These are phyloP conservation scores for Myxozyma sirexii DNA, from an alignment of 805 yeast species.

Conservation along the genomic window DNA sequence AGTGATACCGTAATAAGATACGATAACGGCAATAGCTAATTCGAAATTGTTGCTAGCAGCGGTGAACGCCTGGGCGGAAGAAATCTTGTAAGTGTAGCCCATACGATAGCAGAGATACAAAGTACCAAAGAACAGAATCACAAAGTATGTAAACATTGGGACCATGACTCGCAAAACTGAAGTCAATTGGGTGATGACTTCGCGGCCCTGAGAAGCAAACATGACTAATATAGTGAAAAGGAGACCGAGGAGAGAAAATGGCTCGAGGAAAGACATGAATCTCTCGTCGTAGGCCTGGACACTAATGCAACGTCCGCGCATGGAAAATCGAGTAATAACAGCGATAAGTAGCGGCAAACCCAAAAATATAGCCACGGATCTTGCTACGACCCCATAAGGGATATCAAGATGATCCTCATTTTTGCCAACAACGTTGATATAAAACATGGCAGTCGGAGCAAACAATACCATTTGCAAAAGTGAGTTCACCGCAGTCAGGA, in stretches of 20 bases:
- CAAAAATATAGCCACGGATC: constrained; percentile 55
- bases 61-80: constrained; percentile 57
- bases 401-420: constrained; percentile 28
- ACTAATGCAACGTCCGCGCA: constrained; percentile 40
- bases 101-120: constrained; percentile 40
- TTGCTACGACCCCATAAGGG: constrained; percentile 49
- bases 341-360: constrained; percentile 58
- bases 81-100: constrained; percentile 44
- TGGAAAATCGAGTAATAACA: constrained; percentile 46
- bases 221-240: constrained; percentile 55
- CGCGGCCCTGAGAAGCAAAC: constrained; percentile 55
- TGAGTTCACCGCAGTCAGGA: constrained; percentile 56
- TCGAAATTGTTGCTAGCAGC: constrained; percentile 64
- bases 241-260: constrained; percentile 56
- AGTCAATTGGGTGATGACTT: constrained; percentile 52
- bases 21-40: constrained; percentile 57
- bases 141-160: constrained; percentile 54
- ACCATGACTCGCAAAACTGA: constrained; percentile 54
- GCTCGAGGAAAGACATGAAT: constrained; percentile 50
- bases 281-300: constrained; percentile 41
- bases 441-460: constrained; percentile 56
- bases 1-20: constrained; percentile 55
- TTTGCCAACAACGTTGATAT: constrained; percentile 50
- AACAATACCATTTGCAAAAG: constrained; percentile 54
- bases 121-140: constrained; percentile 52